phyloP scores from a whole-genome alignment of 257 asterid species.

The Fraxinus anomala region DNA sequence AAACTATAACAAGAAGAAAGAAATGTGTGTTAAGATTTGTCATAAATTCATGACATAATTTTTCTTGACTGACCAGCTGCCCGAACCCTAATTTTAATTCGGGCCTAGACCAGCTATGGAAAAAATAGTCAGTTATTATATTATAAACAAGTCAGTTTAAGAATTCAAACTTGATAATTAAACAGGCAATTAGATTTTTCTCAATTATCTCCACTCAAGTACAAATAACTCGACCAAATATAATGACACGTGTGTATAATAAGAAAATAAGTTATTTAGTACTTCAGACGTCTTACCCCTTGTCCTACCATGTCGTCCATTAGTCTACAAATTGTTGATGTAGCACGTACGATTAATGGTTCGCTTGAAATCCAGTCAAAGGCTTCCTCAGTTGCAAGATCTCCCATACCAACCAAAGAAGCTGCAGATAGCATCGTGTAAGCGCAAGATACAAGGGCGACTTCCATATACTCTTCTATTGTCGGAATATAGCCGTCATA shows the following conservation, averaged over 20 bases:
- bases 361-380: slow-evolving; percentile 37
- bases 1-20: not conserved
- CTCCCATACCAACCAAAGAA: slow-evolving; percentile 33
- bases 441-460: not conserved
- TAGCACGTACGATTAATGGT: not conserved
- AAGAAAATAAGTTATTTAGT: no score
- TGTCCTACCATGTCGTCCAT: not conserved
- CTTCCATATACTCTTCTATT: not conserved
- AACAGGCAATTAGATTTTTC: not conserved
- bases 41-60: no score
- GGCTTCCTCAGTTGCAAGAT: slow-evolving; percentile 2
- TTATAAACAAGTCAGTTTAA: no score
- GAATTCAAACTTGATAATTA: not conserved
- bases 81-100: not conserved
- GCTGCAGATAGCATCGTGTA: slow-evolving; percentile 1
- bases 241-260: no score
- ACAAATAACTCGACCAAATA: no score
- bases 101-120: no score
- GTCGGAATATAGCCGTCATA: not conserved
- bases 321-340: not conserved
- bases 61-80: not conserved
- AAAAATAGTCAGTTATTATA: no score
- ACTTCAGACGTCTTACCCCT: not conserved
- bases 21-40: not conserved
- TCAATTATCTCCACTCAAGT: not conserved